Conservation (phyloP, 345 rosid genomes). For the Dovyalis caffra region DNA sequence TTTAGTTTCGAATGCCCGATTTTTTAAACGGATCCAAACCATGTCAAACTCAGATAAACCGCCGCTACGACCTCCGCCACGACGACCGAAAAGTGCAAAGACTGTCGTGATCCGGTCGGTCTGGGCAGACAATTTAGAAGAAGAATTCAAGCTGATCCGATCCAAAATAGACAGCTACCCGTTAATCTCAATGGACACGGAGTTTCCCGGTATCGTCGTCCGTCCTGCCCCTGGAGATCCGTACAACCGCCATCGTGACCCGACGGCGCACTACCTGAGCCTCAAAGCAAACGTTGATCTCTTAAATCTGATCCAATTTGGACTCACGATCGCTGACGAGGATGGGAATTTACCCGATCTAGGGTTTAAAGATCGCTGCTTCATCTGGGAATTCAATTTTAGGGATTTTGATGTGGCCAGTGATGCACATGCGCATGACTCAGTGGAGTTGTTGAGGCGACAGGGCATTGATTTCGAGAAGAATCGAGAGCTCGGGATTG, state of each 20-base stretch:
- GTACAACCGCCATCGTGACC: slow-evolving; percentile 28
- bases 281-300: slow-evolving; percentile 82
- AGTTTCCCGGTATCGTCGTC: slow-evolving; percentile 74
- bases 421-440: slow-evolving; percentile 77
- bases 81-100: not conserved
- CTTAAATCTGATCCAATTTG: slow-evolving; percentile 78
- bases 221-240: slow-evolving; percentile 26
- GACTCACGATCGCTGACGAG: slow-evolving; percentile 61
- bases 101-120: slow-evolving; percentile 60
- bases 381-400: slow-evolving; percentile 89
- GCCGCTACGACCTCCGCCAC: slow-evolving; percentile 3
- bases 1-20: not conserved
- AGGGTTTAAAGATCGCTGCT: slow-evolving; percentile 31
- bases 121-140: slow-evolving; percentile 67
- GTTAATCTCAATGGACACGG: slow-evolving; percentile 84
- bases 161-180: slow-evolving; percentile 56
- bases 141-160: slow-evolving; percentile 60
- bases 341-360: slow-evolving; percentile 61
- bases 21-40: not conserved
- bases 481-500: slow-evolving; percentile 52
- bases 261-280: slow-evolving; percentile 57
- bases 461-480: slow-evolving; percentile 80
- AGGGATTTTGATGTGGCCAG: slow-evolving; percentile 60
- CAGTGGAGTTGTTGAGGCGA: slow-evolving; percentile 67
- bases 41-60: slow-evolving; percentile 9